Evolutionary conservation across 2,329 filamentous ascomycete genomes (phyloP), one percentile per base, ranked within the genome.

Genomic region (Shiraia sp.): DNA sequence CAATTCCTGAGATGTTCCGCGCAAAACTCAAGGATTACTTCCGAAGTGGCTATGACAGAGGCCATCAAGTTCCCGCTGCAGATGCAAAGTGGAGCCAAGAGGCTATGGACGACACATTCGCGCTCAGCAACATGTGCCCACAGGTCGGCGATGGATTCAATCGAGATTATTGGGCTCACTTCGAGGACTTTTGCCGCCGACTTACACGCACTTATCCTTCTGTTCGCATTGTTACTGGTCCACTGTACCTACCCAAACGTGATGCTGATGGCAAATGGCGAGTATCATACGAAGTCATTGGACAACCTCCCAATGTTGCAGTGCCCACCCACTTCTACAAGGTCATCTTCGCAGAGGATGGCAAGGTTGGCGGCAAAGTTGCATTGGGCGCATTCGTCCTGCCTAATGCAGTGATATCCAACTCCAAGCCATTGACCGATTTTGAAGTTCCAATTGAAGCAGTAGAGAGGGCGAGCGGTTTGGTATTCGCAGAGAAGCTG

Each of bases 311-410:
- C 6, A 95, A 90, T 61, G 87, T 99, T 40, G 91, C 93, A 17
- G 93, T 99, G 38, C 93, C 93, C 3, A 99, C 93, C 15, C 93
- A 99, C 71, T 99, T 99, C 75, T 99, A 96, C 81, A 99, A 99
- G 77, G 90, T 99, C 63, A 93, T 99, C 58, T 95, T 93, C 63
- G 93, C 89, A 17, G 93, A 99, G 73, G 90, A 96, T 62, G 88
- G 87, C 3, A 71, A 66, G 44, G 71, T 68, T 8, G 88, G 88
- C 13, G 64, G 65, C 9, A 66, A 68, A 19, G 93, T 99, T 24
- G 90, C 90, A 23, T 75, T 99, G 25, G 93, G 89, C 32, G 93
- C 93, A 6, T 99, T 99, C 63, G 92, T 99, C 38, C 78, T 99
- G 59, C 93, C 93, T 12, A 99, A 99, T 69, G 90, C 90, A 2